Base-by-base conservation (phyloP, 352 stramenopile species). In the Phytophthora citrophthora region DNA sequence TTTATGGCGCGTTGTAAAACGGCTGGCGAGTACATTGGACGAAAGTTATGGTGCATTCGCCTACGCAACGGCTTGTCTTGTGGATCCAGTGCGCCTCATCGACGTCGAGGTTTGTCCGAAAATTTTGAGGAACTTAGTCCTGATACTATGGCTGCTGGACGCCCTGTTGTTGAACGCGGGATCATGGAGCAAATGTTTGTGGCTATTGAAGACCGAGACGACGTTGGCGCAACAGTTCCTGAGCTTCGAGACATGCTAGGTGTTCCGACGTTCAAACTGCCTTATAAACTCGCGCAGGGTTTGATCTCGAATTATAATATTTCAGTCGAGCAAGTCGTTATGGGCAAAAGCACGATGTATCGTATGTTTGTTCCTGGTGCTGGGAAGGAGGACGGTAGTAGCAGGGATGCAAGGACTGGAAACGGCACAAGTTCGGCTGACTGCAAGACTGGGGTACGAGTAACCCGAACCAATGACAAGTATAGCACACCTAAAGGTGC, bases 1-100 rank as follows among this genome's bases (percentile, higher is more conserved):
- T 95, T 95, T 52, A 93, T 91, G 82, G 85, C 87, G 16, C 65
- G 83, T 15, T 94, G 86, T 61, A 94, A 85, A 64, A 91, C 83
- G 0, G 72, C 70, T 4, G 66, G 61, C 2, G 77, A 90, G 10
- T 77, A 78, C 16, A 79, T 77, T 55, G 87, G 87, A 5, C 73
- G 87, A 15, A 94, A 94, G 39, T 64, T 95, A 7, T 95, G 87
- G 87, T 94, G 85, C 48, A 63, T 95, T 23, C 79, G 85, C 23
- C 39, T 93, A 16, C 74, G 73, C 0, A 57, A 83, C 31, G 54
- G 24, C 2, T 64, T 38, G 27, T 34, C 50, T 18, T 18, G 62
- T 49, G 23, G 45, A 4, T 40, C 48, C 16, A 27, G 52, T 36
- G 15, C 31, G 11, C 46, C 41, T 20, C 15, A 41, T 41, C 49